These are phyloP conservation scores for Dryadomyces quercus-mongolicae DNA, from an alignment of 2,329 filamentous ascomycete species.

Conservation along the genomic window DNA sequence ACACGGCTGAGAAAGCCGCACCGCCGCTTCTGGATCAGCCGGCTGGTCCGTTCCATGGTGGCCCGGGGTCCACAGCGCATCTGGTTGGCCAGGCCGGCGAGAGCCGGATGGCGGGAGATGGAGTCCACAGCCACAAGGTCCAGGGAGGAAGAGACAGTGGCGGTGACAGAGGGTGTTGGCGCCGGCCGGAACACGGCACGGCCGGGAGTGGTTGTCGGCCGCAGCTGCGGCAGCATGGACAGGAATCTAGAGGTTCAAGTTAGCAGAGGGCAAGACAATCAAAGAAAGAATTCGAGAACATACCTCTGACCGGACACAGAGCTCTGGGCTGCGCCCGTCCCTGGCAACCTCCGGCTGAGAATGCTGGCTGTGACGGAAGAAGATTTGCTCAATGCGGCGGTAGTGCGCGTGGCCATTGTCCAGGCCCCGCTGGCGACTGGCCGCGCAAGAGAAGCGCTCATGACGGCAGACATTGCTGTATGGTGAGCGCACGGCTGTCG, in stretches of 20 bases:
- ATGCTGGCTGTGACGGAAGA: background rate
- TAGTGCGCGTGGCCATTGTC: background rate
- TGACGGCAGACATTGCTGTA: background rate
- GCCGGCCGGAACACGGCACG: slow-evolving; percentile 8
- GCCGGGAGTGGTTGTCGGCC: slow-evolving; percentile 6
- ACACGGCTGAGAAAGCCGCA: slow-evolving; percentile 43
- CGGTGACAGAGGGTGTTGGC: slow-evolving; percentile 5
- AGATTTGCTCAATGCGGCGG: background rate
- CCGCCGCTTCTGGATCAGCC: slow-evolving; percentile 46
- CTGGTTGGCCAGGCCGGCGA: slow-evolving; percentile 30
- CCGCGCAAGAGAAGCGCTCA: slow-evolving; percentile 1
- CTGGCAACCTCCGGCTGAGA: background rate
- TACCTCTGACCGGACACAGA: background rate
- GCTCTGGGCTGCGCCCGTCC: too few relatives aligned
- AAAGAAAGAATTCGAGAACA: background rate
- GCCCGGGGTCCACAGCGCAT: slow-evolving; percentile 47
- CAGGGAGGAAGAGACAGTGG: slow-evolving; percentile 15
- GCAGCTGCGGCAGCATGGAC: slow-evolving; percentile 13
- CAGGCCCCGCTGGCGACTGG: background rate
- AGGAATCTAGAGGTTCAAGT: slow-evolving; percentile 17
- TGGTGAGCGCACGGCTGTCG: background rate
- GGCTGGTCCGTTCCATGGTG: slow-evolving; percentile 41
- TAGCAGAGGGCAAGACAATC: background rate
- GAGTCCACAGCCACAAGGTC: slow-evolving; percentile 34
- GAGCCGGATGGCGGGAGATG: slow-evolving; percentile 40